A percentile compares a stretch with the other conserved stretches of the same genome.
These are phyloP conservation scores for Knoxdaviesia capensis DNA, from an alignment of 2,329 filamentous ascomycete genomes.

Conservation along the genomic window DNA sequence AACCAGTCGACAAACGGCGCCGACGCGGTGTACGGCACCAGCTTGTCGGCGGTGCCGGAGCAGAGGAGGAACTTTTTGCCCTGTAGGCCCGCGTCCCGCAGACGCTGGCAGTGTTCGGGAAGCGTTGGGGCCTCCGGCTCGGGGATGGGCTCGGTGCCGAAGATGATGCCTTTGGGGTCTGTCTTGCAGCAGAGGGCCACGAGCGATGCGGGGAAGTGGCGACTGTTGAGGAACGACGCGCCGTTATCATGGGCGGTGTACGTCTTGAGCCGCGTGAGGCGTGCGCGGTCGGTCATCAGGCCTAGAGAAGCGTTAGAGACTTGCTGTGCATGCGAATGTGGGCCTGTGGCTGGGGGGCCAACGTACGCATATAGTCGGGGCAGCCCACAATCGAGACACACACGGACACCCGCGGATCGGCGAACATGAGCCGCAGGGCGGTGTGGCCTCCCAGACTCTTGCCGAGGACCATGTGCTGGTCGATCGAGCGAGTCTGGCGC, in stretches of 20 bases:
- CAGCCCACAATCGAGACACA: constrained; percentile 72
- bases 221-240: constrained; percentile 50
- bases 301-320: constrained; percentile 13
- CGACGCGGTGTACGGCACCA: constrained; percentile 48
- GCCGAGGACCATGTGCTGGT: constrained; percentile 51
- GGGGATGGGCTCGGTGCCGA: constrained; percentile 26
- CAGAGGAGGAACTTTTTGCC: constrained; percentile 46
- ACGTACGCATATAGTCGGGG: constrained; percentile 59
- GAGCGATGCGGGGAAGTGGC: constrained; percentile 54
- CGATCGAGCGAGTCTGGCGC: constrained; percentile 24
- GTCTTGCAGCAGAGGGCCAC: constrained; percentile 38
- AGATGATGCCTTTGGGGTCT: constrained; percentile 60
- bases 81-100: constrained; percentile 21
- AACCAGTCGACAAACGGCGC: constrained; percentile 42
- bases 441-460: constrained; percentile 76
- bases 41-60: constrained; percentile 45
- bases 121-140: constrained; percentile 14
- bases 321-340: neutral
- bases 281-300: constrained; percentile 62
- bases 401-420: constrained; percentile 59
- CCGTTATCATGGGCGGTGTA: constrained; percentile 37
- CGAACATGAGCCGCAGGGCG: constrained; percentile 65
- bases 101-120: constrained; percentile 16
- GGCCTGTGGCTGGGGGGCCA: neutral
- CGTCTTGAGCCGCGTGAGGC: constrained; percentile 42